Conservation (phyloP, 345 rosid genomes). For the Angophora floribunda region DNA sequence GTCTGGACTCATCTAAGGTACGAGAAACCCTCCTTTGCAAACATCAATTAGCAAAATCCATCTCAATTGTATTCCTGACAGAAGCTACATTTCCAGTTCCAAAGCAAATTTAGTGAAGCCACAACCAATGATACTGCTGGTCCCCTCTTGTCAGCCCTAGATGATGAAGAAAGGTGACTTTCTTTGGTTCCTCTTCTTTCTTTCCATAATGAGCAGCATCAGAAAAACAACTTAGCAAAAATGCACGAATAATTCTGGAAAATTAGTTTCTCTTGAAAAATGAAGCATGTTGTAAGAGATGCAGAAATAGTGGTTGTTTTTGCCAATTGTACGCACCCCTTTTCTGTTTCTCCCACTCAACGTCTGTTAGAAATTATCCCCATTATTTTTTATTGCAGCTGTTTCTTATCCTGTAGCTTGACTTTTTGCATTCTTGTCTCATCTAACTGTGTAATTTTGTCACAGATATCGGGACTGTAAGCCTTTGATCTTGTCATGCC, state of each 20-base stretch:
- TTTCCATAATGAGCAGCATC: neutral
- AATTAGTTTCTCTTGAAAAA: neutral
- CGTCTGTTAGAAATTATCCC: neutral
- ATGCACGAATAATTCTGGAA: neutral
- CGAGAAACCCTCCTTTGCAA: neutral
- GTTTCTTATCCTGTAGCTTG: neutral
- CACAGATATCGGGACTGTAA: slow-evolving; percentile 73
- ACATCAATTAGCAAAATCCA: neutral
- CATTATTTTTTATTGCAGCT: neutral
- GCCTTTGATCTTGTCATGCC: slow-evolving; percentile 72
- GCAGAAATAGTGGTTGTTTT: neutral
- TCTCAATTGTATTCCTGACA: neutral
- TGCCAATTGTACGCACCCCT: neutral
- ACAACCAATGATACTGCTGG: slow-evolving; percentile 37
- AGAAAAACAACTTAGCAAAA: neutral
- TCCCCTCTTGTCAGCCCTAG: slow-evolving; percentile 46
- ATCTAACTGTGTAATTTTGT: neutral
- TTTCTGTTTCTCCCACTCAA: neutral
- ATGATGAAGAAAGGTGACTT: slow-evolving; percentile 75
- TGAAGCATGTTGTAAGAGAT: neutral
- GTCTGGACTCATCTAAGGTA: slow-evolving; percentile 97
- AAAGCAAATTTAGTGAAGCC: slow-evolving; percentile 44
- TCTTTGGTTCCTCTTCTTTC: neutral
- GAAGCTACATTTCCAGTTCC: slow-evolving; percentile 39
- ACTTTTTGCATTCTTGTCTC: neutral